These are phyloP conservation scores for Lagenidium sp. DNA, from an alignment of 352 stramenopile species.

Conservation along the genomic window DNA sequence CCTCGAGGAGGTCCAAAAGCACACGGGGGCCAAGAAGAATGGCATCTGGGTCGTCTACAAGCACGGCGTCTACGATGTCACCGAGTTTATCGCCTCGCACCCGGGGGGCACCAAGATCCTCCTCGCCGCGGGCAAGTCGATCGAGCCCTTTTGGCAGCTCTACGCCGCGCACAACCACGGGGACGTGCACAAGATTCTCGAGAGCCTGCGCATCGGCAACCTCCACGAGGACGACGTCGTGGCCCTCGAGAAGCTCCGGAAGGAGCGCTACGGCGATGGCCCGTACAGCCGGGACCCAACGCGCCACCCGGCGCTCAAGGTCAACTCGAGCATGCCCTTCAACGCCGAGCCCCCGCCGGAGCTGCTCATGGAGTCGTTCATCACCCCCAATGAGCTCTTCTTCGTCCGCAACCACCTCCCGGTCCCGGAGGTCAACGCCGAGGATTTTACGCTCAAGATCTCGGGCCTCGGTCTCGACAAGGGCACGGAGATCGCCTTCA, in stretches of 20 bases:
- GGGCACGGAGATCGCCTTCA: constrained; percentile 32
- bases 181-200: constrained; percentile 89
- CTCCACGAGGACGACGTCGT: constrained; percentile 80
- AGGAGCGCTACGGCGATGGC: constrained; percentile 82
- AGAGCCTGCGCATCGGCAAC: constrained; percentile 88
- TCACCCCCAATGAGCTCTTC: constrained; percentile 95
- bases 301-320: constrained; percentile 79
- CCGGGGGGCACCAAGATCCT: constrained; percentile 89
- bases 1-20: constrained; percentile 59
- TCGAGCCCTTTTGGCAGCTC: constrained; percentile 94
- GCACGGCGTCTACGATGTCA: constrained; percentile 96
- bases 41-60: constrained; percentile 92
- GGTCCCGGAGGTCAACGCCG: constrained; percentile 82
- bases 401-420: constrained; percentile 98
- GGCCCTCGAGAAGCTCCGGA: constrained; percentile 75
- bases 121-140: constrained; percentile 76
- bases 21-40: constrained; percentile 58
- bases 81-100: constrained; percentile 92
- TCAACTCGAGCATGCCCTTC: constrained; percentile 93
- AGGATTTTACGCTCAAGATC: constrained; percentile 63
- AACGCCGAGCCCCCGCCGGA: constrained; percentile 92
- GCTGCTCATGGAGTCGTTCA: constrained; percentile 90
- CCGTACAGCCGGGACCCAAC: constrained; percentile 92
- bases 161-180: constrained; percentile 94
- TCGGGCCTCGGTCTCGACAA: constrained; percentile 45